A percentile compares a stretch with the other conserved stretches of the same genome.
These are phyloP conservation scores for Claviceps citrina DNA, from an alignment of 2,329 filamentous ascomycete genomes.

Conservation along the genomic window DNA sequence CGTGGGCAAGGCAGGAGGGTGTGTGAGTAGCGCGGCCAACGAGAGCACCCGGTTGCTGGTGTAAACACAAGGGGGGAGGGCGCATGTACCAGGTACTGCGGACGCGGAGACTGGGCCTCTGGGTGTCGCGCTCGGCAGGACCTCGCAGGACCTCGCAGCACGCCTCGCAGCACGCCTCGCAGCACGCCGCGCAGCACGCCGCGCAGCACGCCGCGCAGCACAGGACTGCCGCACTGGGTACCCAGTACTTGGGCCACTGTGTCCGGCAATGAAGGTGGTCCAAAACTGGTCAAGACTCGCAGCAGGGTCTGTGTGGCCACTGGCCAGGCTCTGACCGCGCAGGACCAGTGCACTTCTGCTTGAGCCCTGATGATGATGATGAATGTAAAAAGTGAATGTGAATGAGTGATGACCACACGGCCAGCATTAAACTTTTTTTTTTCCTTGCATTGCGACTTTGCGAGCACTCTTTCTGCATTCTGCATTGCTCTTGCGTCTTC, in stretches of 20 bases:
- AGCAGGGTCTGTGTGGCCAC: background rate
- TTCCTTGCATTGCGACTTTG: background rate
- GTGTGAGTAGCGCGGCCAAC: conserved; percentile 9
- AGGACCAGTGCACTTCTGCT: too few relatives aligned
- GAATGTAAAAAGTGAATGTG: background rate
- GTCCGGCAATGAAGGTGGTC: background rate
- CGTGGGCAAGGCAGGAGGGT: conserved; percentile 9
- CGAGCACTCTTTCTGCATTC: background rate
- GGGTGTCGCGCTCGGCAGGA: background rate
- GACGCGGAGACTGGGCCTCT: background rate
- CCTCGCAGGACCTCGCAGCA: too few relatives aligned
- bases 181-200: too few relatives aligned
- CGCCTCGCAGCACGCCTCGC: too few relatives aligned
- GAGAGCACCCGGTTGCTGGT: conserved; percentile 4
- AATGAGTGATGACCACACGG: conserved; percentile 3
- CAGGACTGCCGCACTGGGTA: too few relatives aligned
- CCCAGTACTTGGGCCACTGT: background rate
- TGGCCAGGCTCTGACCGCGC: background rate
- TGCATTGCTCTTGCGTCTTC: background rate
- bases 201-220: too few relatives aligned
- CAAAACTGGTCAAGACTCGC: background rate
- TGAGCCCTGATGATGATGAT: background rate
- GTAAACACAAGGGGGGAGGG: conserved; percentile 6
- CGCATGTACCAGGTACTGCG: background rate
- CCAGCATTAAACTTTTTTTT: conserved; percentile 5